A percentile compares a stretch with the other conserved stretches of the same genome.
Conservation (phyloP, 2,329 filamentous ascomycete genomes). For the Sarocladiaceae sp. region DNA sequence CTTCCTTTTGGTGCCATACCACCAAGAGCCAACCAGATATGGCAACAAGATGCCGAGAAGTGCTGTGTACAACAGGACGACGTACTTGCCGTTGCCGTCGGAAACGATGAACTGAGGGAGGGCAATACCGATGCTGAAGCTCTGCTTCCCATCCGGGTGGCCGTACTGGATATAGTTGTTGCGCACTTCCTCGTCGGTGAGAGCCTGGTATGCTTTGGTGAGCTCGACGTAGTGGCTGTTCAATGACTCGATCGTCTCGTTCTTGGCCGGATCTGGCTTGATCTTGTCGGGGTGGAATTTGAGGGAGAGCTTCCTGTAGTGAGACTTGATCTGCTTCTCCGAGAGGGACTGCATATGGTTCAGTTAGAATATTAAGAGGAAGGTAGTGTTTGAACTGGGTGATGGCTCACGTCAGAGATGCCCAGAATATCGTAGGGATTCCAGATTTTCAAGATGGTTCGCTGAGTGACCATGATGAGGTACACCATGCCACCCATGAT, state of each 20-base stretch:
- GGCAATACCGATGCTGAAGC: conserved; percentile 95
- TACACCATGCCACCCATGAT: conserved; percentile 89
- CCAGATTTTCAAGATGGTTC: conserved; percentile 72
- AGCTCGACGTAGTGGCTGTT: conserved; percentile 90
- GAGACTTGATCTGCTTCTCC: conserved; percentile 87
- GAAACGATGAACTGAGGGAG: conserved; percentile 88
- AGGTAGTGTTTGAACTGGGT: not conserved
- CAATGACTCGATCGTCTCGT: conserved; percentile 77
- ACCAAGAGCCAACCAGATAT: conserved; percentile 93
- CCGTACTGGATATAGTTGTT: conserved; percentile 97
- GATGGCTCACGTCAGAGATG: conserved; percentile 62
- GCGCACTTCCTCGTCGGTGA: conserved; percentile 94
- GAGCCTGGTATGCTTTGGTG: conserved; percentile 94
- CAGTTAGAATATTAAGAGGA: not conserved
- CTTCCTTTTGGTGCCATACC: conserved; percentile 91
- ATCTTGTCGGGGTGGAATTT: conserved; percentile 92
- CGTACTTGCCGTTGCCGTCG: conserved; percentile 92
- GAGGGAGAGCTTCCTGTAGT: conserved; percentile 80
- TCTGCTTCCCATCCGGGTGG: conserved; percentile 96
- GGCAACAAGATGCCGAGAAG: conserved; percentile 86
- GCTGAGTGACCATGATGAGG: conserved; percentile 74
- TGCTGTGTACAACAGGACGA: conserved; percentile 81
- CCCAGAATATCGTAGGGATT: conserved; percentile 95
- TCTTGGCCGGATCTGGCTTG: conserved; percentile 74
- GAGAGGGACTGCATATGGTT: conserved; percentile 57